Evolutionary conservation across 129 eudicot genomes (phyloP), one percentile per base, ranked within the genome.

Genomic region (Glebionis coronaria): DNA sequence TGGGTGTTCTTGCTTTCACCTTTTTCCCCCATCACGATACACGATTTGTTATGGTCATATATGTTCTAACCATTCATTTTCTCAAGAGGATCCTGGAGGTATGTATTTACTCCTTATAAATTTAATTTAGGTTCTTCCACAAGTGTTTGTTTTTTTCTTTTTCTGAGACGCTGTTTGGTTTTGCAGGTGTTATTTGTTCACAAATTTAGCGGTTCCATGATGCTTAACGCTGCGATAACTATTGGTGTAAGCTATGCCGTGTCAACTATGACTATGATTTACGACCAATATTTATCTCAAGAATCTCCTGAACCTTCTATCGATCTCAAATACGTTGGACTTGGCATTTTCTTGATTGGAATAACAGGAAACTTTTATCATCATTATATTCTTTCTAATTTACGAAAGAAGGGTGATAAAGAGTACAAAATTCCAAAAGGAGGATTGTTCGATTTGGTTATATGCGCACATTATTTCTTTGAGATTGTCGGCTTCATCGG

Each of bases 381-480:
- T 78, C 97, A 86, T 75, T 77, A 46, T 55, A 70, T 86, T 50
- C 87, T 82, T 19, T 70, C 96, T 1, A 82, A 65, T 21, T 75
- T 88, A 28, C 74, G 96, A 56, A 53, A 62, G 42, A 58, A 68
- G 53, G 84, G 70, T 3, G 85, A 82, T 15, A 73, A 56, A 75
- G 83, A 72, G 38, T 85, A 88, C 51, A 85, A 85, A 69, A 82
- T 88, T 38, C 96, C 96, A 3, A 81, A 28, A 61, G 96, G 96
- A 0, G 96, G 96, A 5, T 70, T 88, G 9, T 88, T 88, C 42
- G 44, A 63, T 69, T 70, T 80, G 74, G 87, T 88, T n/a, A 83
- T 83, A 56, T 88, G 96, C 75, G 87, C 96, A 20, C 92, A 88
- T 57, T 88, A 88, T 69, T 76, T 83, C 18, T 88, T 88, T 53